Evolutionary conservation across 2,329 filamentous ascomycete genomes (phyloP), one percentile per base, ranked within the genome.

Genomic region (Xylariaceae sp.): DNA sequence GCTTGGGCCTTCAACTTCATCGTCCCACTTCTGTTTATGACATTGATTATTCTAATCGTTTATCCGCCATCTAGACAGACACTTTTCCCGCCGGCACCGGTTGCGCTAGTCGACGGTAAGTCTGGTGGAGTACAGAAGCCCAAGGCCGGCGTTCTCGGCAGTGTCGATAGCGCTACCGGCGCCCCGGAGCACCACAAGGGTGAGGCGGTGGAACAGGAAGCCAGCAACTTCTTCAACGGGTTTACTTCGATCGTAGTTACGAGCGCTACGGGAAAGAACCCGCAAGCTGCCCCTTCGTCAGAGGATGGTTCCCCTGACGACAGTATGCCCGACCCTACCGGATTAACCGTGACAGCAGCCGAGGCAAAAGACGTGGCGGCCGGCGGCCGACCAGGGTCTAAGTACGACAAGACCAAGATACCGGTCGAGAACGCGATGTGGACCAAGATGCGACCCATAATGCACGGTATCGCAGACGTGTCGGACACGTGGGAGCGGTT

Each of bases 121-220:
- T 88, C 88, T 0, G 90, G 91, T 6, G 89, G 89, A 6, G 78
- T 93, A 0, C 86, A 95, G 71, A 93, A 89, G 65, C 90, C 90
- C 0, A 84, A 85, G 48, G 83, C 90, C 2, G 90, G 90, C 1
- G 85, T 91, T 0, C 74, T 95, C 0, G 91, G 89, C 0, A 91
- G 88, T 19, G 83, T 87, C 23, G 89, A 91, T 57, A 91, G 88
- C 54, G 81, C 89, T 0, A 96, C 91, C 0, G 91, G 91, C 1
- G 91, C 91, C 0, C 88, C 90, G 0, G 90, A 96, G 70, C 90
- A 91, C 62, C 84, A 91, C 73, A 88, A 91, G 69, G 91, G 91
- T 21, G 90, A 95, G 70, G 89, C 90, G 0, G 89, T 91, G 1
- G 91, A 96, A 70, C 84, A 89, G 58, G 91, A 96, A 70, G 91